phyloP scores from a whole-genome alignment of 768 basidiomycete genomes.

The Plicaturopsis crispa region DNA sequence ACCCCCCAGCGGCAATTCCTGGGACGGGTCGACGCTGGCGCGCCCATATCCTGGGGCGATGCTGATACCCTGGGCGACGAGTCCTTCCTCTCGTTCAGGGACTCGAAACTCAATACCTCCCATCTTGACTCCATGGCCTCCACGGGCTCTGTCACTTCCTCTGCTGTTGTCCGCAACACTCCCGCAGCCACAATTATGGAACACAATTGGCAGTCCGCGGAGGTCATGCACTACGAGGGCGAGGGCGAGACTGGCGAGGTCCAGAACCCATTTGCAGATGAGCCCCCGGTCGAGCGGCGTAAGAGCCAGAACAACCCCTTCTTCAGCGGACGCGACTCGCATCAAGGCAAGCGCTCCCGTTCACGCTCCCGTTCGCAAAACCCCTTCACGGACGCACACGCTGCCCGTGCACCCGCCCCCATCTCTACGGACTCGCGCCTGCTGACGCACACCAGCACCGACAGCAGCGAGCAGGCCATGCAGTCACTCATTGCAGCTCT shows the following conservation, averaged over 20 bases:
- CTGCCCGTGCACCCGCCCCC: conserved; percentile 18
- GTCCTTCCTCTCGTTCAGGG: conserved; percentile 42
- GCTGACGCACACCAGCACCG: conserved; percentile 28
- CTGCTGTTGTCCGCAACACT: conserved; percentile 57
- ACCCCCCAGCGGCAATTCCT: conserved; percentile 37
- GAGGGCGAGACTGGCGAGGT: conserved; percentile 20
- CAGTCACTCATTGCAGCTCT: conserved; percentile 65
- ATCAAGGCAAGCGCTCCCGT: conserved; percentile 3
- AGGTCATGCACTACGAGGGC: conserved; percentile 43
- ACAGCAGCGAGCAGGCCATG: conserved; percentile 46
- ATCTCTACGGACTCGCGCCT: conserved; percentile 32
- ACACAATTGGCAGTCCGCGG: conserved; percentile 67
- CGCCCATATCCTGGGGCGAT: conserved; percentile 46
- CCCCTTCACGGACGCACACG: conserved; percentile 30
- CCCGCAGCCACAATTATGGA: conserved; percentile 37
- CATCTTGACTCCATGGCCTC: conserved; percentile 18
- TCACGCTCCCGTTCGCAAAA: conserved; percentile 11
- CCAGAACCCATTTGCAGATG: conserved; percentile 25
- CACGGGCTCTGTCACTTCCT: conserved; percentile 41
- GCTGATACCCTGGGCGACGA: conserved; percentile 36
- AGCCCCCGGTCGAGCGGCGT: conserved; percentile 19
- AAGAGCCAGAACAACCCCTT: conserved; percentile 31
- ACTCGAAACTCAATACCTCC: conserved; percentile 24
- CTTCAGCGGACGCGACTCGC: conserved; percentile 14
- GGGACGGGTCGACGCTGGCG: conserved; percentile 32